Base-by-base conservation (phyloP, 2,329 filamentous ascomycete genomes). In the Zymoseptoria passerinii region DNA sequence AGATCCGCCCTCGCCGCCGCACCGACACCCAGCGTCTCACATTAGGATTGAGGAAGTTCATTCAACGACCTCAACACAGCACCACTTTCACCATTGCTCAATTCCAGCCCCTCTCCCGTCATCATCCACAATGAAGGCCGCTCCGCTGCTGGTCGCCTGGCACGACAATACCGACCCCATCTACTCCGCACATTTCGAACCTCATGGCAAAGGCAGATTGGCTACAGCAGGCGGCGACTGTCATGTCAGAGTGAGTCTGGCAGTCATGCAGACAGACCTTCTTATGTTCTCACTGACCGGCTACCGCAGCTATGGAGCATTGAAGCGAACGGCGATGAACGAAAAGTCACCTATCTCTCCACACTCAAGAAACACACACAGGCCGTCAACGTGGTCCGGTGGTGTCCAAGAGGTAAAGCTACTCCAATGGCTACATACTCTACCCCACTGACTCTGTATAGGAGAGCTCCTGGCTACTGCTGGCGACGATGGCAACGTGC, bases 161-260 rank as follows among this genome's bases (percentile, higher is more conserved):
- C 95, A 99, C 77, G 90, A 96, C 75, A 90, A 96, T 72, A 96
- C 95, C 77, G 86, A 90, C 68, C 94, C 94, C 59, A 92, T 99
- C 73, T 99, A 97, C 78, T 96, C 92, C 50, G 90, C 91, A 67
- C 92, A 97, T 75, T 99, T 97, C 73, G 92, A 99, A 73, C 90
- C 90, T 52, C 83, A 90, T 71, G 91, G 90, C 64, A 96, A 94
- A 74, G 91, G 91, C 56, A 86, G 94, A 69, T 79, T 99, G 63
- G 94, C 94, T 59, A 99, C 94, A 8, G 92, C 88, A 62, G 94
- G 92, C 69, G 94, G 94, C 73, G 94, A 99, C 76, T 95, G 95
- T 74, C 92, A 96, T 77, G 91, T 99, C 69, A 84, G 94, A 76
- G 88, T 92, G 84, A 20, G 16, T 51, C 48, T 35, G 49, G 58